A percentile compares a stretch with the other conserved stretches of the same genome.
phyloP scores from a whole-genome alignment of 1,284 basidiomycete species.

The Microbotryum intermedium region DNA sequence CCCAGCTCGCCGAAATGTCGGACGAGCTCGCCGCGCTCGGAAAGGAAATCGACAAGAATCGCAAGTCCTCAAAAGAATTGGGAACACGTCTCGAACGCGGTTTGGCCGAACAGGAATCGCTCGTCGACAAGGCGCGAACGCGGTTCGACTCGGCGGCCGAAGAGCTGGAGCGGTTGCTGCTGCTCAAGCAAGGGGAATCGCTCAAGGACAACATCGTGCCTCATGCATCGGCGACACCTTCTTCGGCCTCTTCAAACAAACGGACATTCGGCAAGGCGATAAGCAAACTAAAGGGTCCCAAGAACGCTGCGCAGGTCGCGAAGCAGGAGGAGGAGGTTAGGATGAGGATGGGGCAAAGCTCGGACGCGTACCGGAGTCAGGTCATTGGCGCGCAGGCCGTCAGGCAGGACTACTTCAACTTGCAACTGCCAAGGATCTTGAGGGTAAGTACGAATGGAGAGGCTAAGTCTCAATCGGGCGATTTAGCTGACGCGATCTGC shows the following conservation, averaged over 20 bases:
- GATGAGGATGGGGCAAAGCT: constrained; percentile 68
- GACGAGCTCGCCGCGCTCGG: constrained; percentile 78
- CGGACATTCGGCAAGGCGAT: constrained; percentile 69
- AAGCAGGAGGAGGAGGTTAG: constrained; percentile 92
- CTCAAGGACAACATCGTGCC: constrained; percentile 58
- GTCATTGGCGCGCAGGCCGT: constrained; percentile 82
- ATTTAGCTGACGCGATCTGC: constrained; percentile 1
- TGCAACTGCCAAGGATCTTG: constrained; percentile 86
- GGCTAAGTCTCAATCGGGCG: neutral
- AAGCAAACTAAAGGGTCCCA: constrained; percentile 78
- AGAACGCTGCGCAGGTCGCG: constrained; percentile 83
- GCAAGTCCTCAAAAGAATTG: constrained; percentile 84
- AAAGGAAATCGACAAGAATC: constrained; percentile 87
- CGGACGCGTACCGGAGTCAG: constrained; percentile 82
- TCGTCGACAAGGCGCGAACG: constrained; percentile 80
- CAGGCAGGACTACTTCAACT: constrained; percentile 95
- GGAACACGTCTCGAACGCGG: constrained; percentile 77
- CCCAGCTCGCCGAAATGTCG: constrained; percentile 85
- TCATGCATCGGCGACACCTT: constrained; percentile 25
- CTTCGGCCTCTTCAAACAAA: constrained; percentile 53
- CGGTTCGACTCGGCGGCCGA: constrained; percentile 85
- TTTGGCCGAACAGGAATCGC: constrained; percentile 76
- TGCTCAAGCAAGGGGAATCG: constrained; percentile 90
- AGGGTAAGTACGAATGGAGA: constrained; percentile 53
- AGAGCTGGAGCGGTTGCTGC: constrained; percentile 84